phyloP scores from a whole-genome alignment of 345 rosid species.

The Combretum micranthum region DNA sequence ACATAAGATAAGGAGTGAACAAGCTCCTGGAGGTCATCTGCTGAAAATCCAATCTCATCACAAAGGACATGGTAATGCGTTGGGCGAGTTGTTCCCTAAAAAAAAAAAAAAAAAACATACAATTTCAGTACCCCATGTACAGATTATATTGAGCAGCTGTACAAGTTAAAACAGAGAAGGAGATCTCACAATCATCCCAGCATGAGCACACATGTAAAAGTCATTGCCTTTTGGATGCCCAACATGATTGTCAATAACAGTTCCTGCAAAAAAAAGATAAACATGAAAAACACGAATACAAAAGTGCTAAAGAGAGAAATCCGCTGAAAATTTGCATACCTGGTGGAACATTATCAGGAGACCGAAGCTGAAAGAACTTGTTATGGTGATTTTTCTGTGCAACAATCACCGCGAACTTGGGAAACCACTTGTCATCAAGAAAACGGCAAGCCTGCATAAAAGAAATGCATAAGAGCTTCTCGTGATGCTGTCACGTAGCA shows the following conservation, averaged over 20 bases:
- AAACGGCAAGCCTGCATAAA: slow-evolving; percentile 22
- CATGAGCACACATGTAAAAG: slow-evolving; percentile 39
- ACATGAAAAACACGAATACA: background rate
- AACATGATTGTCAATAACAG: slow-evolving; percentile 29
- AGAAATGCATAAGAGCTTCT: background rate
- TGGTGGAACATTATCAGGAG: slow-evolving; percentile 32
- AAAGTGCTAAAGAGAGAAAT: background rate
- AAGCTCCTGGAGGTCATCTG: slow-evolving; percentile 28
- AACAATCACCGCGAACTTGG: slow-evolving; percentile 22
- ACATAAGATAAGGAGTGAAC: slow-evolving; percentile 32
- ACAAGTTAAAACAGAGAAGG: background rate
- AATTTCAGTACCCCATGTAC: too few relatives aligned
- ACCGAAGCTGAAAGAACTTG: slow-evolving; percentile 19
- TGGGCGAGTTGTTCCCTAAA: slow-evolving; percentile 29
- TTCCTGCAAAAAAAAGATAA: slow-evolving; percentile 20
- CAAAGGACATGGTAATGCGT: slow-evolving; percentile 24
- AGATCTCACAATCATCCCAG: slow-evolving; percentile 41
- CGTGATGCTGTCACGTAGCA: background rate
- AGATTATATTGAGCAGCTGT: too few relatives aligned
- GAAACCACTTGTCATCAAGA: slow-evolving; percentile 18
- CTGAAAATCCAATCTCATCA: slow-evolving; percentile 23
- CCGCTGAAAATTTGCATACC: slow-evolving; percentile 8
- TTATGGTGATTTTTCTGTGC: slow-evolving; percentile 36
- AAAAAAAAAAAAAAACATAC: too few relatives aligned
- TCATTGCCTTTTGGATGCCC: slow-evolving; percentile 36